A percentile compares a stretch with the other conserved stretches of the same genome.
These are phyloP conservation scores for Taiozyma sp. DNA, from an alignment of 1,139 yeast genomes.

Conservation along the genomic window DNA sequence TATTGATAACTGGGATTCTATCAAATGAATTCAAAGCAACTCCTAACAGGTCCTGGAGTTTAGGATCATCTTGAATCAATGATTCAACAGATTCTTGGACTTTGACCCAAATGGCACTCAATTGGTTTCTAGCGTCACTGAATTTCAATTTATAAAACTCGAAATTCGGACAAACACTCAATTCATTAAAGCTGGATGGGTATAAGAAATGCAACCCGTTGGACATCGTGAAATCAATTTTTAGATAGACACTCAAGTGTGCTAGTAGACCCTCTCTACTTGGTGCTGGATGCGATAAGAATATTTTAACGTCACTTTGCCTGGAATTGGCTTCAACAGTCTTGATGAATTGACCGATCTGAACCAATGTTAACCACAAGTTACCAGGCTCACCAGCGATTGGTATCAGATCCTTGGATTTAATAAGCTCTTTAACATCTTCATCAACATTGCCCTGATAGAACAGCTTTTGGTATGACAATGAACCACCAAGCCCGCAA, in stretches of 20 bases:
- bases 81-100: constrained; percentile 48
- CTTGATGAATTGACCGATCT: constrained; percentile 59
- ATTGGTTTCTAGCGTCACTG: constrained; percentile 55
- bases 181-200: constrained; percentile 68
- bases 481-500: constrained; percentile 70
- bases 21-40: constrained; percentile 59
- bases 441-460: constrained; percentile 51
- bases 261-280: constrained; percentile 63
- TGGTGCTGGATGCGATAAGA: constrained; percentile 66
- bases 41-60: constrained; percentile 36
- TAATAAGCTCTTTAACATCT: constrained; percentile 15
- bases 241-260: constrained; percentile 61
- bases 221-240: constrained; percentile 69
- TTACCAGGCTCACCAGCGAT: constrained; percentile 72
- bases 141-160: constrained; percentile 61
- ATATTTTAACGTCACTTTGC: constrained; percentile 48
- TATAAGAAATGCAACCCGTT: constrained; percentile 72
- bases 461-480: constrained; percentile 63
- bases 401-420: constrained; percentile 24
- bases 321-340: constrained; percentile 38
- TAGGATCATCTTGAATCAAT: constrained; percentile 33
- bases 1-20: constrained; percentile 56
- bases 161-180: constrained; percentile 58
- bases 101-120: constrained; percentile 62
- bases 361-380: constrained; percentile 70